Conservation (phyloP, 78 protist species). For the Anaeramoeba flamelloides region DNA sequence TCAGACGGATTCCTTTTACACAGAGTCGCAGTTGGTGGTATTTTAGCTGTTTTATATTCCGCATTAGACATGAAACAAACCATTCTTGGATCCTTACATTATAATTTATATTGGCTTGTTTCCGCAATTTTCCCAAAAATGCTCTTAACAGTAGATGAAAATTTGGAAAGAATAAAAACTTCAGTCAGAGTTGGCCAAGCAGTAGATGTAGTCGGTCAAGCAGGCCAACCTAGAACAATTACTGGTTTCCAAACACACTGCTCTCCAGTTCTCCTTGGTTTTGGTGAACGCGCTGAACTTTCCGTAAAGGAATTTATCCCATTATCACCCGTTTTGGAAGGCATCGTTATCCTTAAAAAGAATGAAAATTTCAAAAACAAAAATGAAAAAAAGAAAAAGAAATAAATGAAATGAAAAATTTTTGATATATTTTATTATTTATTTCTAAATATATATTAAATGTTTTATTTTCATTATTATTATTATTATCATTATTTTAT, state of each 20-base stretch:
- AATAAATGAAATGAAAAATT: too few species aligned
- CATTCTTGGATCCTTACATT: constrained; percentile 57
- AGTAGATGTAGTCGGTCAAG: constrained; percentile 26
- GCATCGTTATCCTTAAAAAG: constrained; percentile 51
- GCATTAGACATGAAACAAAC: too few species aligned
- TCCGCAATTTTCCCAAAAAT: constrained; percentile 43
- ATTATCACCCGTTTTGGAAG: constrained; percentile 53
- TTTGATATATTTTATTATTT: too few species aligned
- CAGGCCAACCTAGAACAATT: constrained; percentile 78
- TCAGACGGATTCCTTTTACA: constrained; percentile 56
- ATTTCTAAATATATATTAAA: too few species aligned
- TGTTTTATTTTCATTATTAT: too few species aligned
- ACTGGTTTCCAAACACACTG: constrained; percentile 96
- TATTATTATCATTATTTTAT: too few species aligned
- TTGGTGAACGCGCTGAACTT: constrained; percentile 82
- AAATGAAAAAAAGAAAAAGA: too few species aligned
- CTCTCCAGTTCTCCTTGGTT: constrained; percentile 86
- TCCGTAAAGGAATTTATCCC: constrained; percentile 81
- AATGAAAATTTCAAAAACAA: too few species aligned
- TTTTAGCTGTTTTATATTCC: not conserved
- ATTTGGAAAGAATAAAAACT: constrained; percentile 43
- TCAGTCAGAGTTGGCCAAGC: constrained; percentile 44
- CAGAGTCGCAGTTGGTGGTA: constrained; percentile 36
- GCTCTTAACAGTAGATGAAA: constrained; percentile 24
- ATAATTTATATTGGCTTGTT: constrained; percentile 54